Evolutionary conservation across 371 early-diverging fungal species (phyloP).

Genomic region (Apophysomyces sp.): DNA sequence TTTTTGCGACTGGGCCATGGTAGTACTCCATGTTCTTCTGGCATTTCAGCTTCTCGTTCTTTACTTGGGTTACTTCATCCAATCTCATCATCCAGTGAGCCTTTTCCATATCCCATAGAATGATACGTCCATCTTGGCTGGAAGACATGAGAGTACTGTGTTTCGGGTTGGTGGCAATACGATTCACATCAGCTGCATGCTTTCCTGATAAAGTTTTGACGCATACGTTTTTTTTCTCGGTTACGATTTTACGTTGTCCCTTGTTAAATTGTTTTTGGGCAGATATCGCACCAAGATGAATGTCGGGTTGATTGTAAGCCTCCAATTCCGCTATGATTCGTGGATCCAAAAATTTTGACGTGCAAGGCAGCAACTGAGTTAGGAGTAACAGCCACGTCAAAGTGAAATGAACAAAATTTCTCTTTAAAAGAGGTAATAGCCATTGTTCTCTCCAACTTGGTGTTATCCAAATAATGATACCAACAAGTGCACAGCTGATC

Average conservation of each 20-base stretch:
- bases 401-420: neutral
- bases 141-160: constrained; percentile 24
- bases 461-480: constrained; percentile 35
- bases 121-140: constrained; percentile 32
- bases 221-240: constrained; percentile 17
- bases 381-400: neutral
- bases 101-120: constrained; percentile 26
- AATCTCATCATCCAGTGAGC: constrained; percentile 30
- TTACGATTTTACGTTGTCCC: constrained; percentile 14
- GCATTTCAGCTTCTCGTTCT: constrained; percentile 10
- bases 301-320: constrained; percentile 24
- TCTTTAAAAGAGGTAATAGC: constrained; percentile 20
- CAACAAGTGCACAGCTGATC: constrained; percentile 26
- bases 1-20: neutral
- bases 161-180: constrained; percentile 20
- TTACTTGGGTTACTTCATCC: constrained; percentile 10
- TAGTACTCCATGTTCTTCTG: constrained; percentile 11
- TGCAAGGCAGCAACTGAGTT: neutral
- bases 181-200: constrained; percentile 32
- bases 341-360: neutral
- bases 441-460: constrained; percentile 32
- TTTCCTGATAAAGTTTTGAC: constrained; percentile 25
- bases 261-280: constrained; percentile 23
- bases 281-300: constrained; percentile 32
- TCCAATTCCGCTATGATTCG: neutral